A percentile compares a stretch with the other conserved stretches of the same genome.
Evolutionary conservation across 2,329 filamentous ascomycete genomes (phyloP).

Genomic region (Penicillium sp.): DNA sequence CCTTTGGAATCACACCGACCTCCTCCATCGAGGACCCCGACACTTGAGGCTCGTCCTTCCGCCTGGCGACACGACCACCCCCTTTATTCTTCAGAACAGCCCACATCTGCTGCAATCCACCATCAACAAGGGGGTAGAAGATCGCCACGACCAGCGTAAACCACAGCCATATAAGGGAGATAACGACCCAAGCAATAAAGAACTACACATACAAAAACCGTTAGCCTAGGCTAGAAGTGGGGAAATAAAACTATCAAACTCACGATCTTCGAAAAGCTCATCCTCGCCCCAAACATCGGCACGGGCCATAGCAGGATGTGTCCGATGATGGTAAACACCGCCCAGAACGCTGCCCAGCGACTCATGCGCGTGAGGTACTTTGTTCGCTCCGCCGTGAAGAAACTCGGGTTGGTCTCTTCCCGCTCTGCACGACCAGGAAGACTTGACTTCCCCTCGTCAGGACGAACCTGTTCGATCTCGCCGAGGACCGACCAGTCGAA

Average conservation of each 20-base stretch:
- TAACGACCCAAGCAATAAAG: conserved; percentile 6
- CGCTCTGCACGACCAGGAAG: neutral
- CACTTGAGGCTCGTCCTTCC: neutral
- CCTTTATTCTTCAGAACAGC: neutral
- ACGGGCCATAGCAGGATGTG: conserved; percentile 4
- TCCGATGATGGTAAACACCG: conserved; percentile 1
- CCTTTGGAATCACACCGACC: neutral
- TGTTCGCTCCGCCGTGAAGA: neutral
- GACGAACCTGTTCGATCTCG: neutral
- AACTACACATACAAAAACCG: neutral
- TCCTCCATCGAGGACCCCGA: neutral
- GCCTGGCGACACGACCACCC: neutral
- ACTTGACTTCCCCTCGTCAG: neutral
- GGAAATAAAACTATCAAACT: neutral
- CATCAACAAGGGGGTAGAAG: conserved; percentile 9
- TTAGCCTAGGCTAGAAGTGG: too few relatives aligned
- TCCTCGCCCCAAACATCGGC: conserved; percentile 1
- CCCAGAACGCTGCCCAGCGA: conserved; percentile 11
- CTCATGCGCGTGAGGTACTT: conserved; percentile 8
- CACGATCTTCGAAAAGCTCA: conserved; percentile 1
- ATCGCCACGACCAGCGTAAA: conserved; percentile 10
- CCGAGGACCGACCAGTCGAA: conserved; percentile 3
- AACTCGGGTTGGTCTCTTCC: neutral
- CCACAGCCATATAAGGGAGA: conserved; percentile 11
- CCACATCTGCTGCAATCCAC: conserved; percentile 4